Percentiles rank a stretch among this genome's conserved stretches.
Evolutionary conservation across 176 grass and related monocot species (phyloP).

Genomic region (Cenchrus americanus): DNA sequence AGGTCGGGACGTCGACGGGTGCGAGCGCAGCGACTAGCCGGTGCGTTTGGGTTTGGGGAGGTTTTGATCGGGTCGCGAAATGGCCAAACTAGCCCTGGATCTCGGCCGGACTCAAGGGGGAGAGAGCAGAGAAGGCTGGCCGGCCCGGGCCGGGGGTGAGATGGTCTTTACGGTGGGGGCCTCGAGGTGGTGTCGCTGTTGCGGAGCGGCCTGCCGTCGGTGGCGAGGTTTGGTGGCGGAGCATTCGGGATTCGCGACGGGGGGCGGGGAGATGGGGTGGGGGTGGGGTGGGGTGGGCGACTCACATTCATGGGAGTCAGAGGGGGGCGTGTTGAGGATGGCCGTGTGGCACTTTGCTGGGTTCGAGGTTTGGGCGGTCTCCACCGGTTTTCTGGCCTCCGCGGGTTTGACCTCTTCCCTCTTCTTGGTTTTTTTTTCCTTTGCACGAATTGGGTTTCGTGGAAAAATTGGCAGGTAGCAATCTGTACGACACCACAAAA

Average conservation of each 20-base stretch:
- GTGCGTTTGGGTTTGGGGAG: constrained; percentile 41
- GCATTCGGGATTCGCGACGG: constrained; percentile 35
- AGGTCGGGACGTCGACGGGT: background rate
- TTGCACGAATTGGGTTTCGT: background rate
- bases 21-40: constrained; percentile 20
- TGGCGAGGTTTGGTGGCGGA: constrained; percentile 51
- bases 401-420: constrained; percentile 39
- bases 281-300: constrained; percentile 36
- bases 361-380: constrained; percentile 14
- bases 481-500: background rate
- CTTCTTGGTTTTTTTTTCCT: background rate
- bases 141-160: background rate
- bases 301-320: constrained; percentile 35
- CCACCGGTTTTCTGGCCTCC: constrained; percentile 21
- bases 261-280: background rate
- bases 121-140: background rate
- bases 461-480: too few relatives aligned
- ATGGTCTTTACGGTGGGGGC: constrained; percentile 13
- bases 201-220: constrained; percentile 44
- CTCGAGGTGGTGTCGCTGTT: constrained; percentile 25
- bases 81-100: background rate
- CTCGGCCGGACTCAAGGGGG: too few relatives aligned
- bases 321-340: background rate
- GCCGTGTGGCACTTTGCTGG: constrained; percentile 32
- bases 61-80: constrained; percentile 1